Evolutionary conservation across 2,329 filamentous ascomycete genomes (phyloP).

Genomic region (Knoxdaviesia capensis): DNA sequence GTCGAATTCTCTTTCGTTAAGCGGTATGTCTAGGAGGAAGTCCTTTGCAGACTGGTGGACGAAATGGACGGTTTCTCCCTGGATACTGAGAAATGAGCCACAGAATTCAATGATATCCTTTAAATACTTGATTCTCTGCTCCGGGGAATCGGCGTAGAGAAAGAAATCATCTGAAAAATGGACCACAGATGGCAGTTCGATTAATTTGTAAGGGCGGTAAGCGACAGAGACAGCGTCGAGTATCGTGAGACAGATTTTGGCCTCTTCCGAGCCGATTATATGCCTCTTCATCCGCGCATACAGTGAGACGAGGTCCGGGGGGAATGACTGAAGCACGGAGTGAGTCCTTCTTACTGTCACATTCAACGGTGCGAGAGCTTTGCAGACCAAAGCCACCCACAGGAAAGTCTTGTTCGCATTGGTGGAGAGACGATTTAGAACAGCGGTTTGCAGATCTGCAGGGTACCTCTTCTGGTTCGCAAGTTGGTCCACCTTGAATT

Average conservation of each 20-base stretch:
- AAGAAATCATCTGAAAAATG: slow-evolving; percentile 4
- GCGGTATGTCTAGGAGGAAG: slow-evolving; percentile 10
- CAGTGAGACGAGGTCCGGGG: slow-evolving; percentile 14
- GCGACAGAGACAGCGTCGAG: slow-evolving; percentile 12
- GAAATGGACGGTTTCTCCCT: slow-evolving; percentile 13
- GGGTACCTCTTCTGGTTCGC: slow-evolving; percentile 1
- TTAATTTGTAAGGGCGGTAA: slow-evolving; percentile 16
- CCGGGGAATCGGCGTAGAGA: background rate
- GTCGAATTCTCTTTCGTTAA: background rate
- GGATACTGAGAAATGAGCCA: slow-evolving; percentile 16
- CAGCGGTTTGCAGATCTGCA: background rate
- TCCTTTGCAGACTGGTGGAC: slow-evolving; percentile 24
- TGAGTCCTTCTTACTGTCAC: slow-evolving; percentile 3
- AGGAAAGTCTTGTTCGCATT: slow-evolving; percentile 19
- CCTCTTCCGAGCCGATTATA: slow-evolving; percentile 11
- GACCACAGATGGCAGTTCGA: slow-evolving; percentile 13
- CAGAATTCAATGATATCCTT: slow-evolving; percentile 13
- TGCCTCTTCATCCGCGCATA: slow-evolving; percentile 18
- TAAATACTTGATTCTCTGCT: slow-evolving; percentile 3
- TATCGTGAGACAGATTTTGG: slow-evolving; percentile 12
- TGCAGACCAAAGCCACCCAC: slow-evolving; percentile 13
- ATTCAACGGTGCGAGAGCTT: background rate
- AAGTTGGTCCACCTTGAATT: slow-evolving; percentile 11
- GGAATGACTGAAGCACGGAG: slow-evolving; percentile 10
- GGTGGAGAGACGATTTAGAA: slow-evolving; percentile 6